Conservation (phyloP, 371 early-diverging fungal genomes). For the Mortierella sp. region DNA sequence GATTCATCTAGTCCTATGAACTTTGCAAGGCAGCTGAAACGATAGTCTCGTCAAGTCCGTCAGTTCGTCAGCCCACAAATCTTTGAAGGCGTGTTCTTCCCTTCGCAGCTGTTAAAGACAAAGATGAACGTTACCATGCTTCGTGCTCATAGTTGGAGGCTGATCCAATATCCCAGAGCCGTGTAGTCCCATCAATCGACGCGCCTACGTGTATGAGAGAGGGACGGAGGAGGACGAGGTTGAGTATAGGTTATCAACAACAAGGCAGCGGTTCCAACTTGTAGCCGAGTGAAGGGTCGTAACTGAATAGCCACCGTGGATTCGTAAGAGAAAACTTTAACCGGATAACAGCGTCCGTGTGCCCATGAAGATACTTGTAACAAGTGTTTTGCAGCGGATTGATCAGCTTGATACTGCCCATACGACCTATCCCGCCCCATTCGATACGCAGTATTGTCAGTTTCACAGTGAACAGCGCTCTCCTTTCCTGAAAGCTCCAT, state of each 20-base stretch:
- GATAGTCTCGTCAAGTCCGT: too few species aligned
- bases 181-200: slow-evolving; percentile 61
- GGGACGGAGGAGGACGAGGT: background rate
- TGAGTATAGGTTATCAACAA: background rate
- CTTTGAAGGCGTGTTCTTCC: too few species aligned
- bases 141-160: slow-evolving; percentile 19
- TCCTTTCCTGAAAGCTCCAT: too few species aligned
- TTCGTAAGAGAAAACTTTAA: slow-evolving; percentile 60
- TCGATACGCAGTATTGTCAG: background rate
- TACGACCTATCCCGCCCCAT: slow-evolving; percentile 41
- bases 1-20: slow-evolving; percentile 24
- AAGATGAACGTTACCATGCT: slow-evolving; percentile 33
- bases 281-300: too few species aligned
- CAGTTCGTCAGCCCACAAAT: too few species aligned
- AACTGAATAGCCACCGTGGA: slow-evolving; percentile 66
- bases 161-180: slow-evolving; percentile 71
- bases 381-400: slow-evolving; percentile 64
- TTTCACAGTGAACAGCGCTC: too few species aligned
- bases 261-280: too few species aligned
- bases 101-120: too few species aligned
- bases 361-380: slow-evolving; percentile 66
- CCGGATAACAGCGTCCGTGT: slow-evolving; percentile 56
- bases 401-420: slow-evolving; percentile 68
- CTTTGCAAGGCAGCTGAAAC: slow-evolving; percentile 37
- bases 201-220: slow-evolving; percentile 48